phyloP scores from a whole-genome alignment of 345 rosid species.

The Linum tenue region DNA sequence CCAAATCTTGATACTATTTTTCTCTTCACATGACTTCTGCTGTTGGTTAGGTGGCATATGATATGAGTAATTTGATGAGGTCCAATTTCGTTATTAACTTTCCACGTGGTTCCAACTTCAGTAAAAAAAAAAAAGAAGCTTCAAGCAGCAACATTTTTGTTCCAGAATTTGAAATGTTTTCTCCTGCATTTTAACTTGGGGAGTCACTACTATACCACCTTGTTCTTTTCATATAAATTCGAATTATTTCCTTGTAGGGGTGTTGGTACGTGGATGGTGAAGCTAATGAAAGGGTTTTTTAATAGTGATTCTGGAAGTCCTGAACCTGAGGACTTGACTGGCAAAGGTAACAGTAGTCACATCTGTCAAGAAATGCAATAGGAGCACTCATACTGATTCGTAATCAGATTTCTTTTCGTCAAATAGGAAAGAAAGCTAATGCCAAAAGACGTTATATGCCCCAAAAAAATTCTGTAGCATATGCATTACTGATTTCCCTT shows the following conservation, averaged over 20 bases:
- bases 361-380: constrained; percentile 4
- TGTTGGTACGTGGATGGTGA: constrained; percentile 80
- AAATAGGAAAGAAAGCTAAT: constrained; percentile 43
- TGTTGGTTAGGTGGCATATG: too few relatives aligned
- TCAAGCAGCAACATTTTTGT: neutral
- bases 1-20: too few relatives aligned
- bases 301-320: constrained; percentile 34
- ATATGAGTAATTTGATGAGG: too few relatives aligned
- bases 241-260: constrained; percentile 46
- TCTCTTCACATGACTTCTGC: too few relatives aligned
- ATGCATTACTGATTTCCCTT: constrained; percentile 68
- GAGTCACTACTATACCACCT: neutral
- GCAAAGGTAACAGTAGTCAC: constrained; percentile 28
- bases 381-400: constrained; percentile 1
- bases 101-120: too few relatives aligned
- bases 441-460: constrained; percentile 56
- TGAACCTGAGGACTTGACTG: constrained; percentile 40
- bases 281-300: constrained; percentile 57
- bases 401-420: constrained; percentile 1
- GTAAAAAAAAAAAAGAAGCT: too few relatives aligned
- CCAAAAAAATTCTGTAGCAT: constrained; percentile 71
- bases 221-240: constrained; percentile 2
- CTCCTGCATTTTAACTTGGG: neutral
- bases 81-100: too few relatives aligned
- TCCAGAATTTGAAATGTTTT: neutral